Base-by-base conservation (phyloP, 108 stramenopile species). In the Cyclostephanos tholiformis region DNA sequence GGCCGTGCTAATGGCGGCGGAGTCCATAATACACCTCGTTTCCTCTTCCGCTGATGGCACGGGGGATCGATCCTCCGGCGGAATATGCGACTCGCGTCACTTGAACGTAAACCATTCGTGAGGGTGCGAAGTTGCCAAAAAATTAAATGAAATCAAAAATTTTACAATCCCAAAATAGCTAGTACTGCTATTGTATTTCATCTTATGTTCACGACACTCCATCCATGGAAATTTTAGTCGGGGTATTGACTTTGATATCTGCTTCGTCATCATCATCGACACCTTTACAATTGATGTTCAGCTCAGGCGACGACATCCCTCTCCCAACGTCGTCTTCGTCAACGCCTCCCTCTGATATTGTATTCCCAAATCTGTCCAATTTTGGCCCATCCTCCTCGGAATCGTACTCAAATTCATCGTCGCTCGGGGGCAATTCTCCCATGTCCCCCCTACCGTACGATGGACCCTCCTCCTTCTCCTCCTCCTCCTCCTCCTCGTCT, bases 391-490 rank as follows among this genome's bases (percentile, higher is more conserved):
- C 76, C 41, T 77, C 76, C 41, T 77, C 76, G 9, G 76, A 77
- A 59, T 77, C 63, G 36, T 82, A 87, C 35, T 83, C 81, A 58
- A 84, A 75, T 48, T 82, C 84, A 60, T 82, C 76, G 56, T 84
- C 83, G 49, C 76, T 82, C 3, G 87, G 87, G 29, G 87, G 87
- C 43, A 87, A 51, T 27, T 87, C 87, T 50, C 67, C 73, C 68
- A 82, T 71, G 30, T 65, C 60, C 27, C 73, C 72, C 65, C 72
- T 72, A 52, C 76, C 80, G 46, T 74, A 85, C 20, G 56, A 50
- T n/a, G 73, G 76, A 4, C 70, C 26, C 20, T 74, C 73, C 44
- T 69, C 76, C 39, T 58, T 63, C 49, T 68, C 57, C 17, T 79
- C 73, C 10, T 59, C 46, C 32, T 74, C 62, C 16, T 61, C 74